Conservation (phyloP, 202 grass and related monocot genomes). For the Schoenoplectus tabernaemontani region DNA sequence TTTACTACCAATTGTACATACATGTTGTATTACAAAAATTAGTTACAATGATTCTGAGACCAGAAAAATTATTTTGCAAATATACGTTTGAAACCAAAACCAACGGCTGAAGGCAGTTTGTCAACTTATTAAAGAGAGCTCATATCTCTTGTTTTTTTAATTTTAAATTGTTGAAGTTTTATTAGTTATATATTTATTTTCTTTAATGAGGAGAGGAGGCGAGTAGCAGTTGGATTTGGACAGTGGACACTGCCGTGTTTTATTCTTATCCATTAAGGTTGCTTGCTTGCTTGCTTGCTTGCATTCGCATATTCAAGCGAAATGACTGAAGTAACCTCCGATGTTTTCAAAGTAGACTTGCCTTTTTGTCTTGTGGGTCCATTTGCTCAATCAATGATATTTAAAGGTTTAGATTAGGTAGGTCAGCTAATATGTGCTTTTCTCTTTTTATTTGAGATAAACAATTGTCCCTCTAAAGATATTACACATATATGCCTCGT, state of each 20-base stretch:
- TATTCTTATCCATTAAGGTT: conserved; percentile 17
- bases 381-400: background rate
- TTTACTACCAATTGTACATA: background rate
- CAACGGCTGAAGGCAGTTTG: conserved; percentile 13
- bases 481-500: too few relatives aligned
- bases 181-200: background rate
- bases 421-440: background rate
- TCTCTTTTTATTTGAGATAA: too few relatives aligned
- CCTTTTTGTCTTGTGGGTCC: background rate
- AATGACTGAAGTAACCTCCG: conserved; percentile 15
- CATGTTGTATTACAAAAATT: background rate
- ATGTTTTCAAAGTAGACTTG: background rate
- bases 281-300: background rate
- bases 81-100: background rate
- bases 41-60: background rate
- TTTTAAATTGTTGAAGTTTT: background rate
- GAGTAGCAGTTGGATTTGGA: background rate
- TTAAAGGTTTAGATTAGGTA: background rate
- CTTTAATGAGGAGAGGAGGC: background rate
- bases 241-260: background rate
- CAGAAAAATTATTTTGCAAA: background rate
- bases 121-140: conserved; percentile 12
- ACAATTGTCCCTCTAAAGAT: too few relatives aligned
- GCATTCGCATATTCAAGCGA: background rate
- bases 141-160: background rate